phyloP scores from a whole-genome alignment of 2,329 filamentous ascomycete species.

The Colletotrichum destructivum region DNA sequence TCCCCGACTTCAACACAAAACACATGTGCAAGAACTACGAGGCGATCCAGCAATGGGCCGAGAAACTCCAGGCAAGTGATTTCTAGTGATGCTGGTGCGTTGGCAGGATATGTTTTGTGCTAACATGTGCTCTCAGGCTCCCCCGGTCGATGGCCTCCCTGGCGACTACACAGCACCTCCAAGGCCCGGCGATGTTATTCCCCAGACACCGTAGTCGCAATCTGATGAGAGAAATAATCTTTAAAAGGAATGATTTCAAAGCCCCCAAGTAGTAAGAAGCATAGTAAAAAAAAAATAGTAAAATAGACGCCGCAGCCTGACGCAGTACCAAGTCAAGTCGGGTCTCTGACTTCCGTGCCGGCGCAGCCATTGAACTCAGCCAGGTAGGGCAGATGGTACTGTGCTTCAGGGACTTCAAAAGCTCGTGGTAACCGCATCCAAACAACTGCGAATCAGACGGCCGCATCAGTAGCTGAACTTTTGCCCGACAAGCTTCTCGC shows the following conservation, averaged over 20 bases:
- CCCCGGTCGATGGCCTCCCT: conserved; percentile 24
- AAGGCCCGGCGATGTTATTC: conserved; percentile 15
- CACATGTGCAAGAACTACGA: conserved; percentile 74
- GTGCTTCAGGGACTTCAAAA: not conserved
- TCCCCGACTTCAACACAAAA: conserved; percentile 74
- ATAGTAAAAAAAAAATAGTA: not conserved
- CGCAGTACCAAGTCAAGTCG: not conserved
- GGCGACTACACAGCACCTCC: conserved; percentile 24
- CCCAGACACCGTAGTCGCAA: conserved; percentile 18
- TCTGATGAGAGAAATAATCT: too few species aligned
- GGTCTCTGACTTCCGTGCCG: not conserved
- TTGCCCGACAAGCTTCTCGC: conserved; percentile 52
- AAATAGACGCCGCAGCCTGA: not conserved
- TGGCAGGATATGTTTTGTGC: not conserved
- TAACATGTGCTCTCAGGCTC: conserved; percentile 23
- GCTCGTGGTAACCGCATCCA: too few species aligned
- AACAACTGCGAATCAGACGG: too few species aligned
- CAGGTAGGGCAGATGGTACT: not conserved
- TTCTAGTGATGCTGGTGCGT: not conserved
- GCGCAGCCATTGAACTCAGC: not conserved
- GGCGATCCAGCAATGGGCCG: conserved; percentile 67
- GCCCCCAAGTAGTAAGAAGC: too few species aligned
- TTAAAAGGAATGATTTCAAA: not conserved
- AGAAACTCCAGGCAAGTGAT: conserved; percentile 61
- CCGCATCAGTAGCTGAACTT: conserved; percentile 46